Percentiles rank a stretch among this genome's conserved stretches.
Conservation (phyloP, 2,329 filamentous ascomycete genomes). For the Cladorrhinum sp. region DNA sequence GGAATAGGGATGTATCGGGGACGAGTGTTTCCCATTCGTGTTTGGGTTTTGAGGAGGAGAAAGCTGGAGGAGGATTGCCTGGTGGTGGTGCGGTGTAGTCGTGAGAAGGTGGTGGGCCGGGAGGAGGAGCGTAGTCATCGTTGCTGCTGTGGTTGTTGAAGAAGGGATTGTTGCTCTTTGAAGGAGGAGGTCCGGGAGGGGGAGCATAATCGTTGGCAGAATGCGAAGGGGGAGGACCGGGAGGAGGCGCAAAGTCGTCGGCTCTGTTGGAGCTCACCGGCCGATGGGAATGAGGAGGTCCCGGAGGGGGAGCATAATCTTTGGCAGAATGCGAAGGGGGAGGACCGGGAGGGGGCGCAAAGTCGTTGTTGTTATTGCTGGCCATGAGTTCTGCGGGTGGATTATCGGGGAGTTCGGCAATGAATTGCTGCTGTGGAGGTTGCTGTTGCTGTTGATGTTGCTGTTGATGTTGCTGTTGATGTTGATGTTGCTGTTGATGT, state of each 20-base stretch:
- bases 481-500: conserved; percentile 11
- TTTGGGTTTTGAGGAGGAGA: conserved; percentile 32
- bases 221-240: conserved; percentile 24
- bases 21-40: conserved; percentile 71
- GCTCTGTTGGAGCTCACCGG: not conserved
- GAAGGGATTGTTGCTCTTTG: conserved; percentile 22
- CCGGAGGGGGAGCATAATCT: conserved; percentile 20
- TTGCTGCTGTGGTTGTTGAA: not conserved
- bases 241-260: conserved; percentile 20
- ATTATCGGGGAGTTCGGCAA: conserved; percentile 2
- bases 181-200: conserved; percentile 25
- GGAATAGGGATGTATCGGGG: conserved; percentile 69
- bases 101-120: conserved; percentile 32
- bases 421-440: conserved; percentile 24
- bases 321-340: conserved; percentile 18
- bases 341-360: conserved; percentile 24
- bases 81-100: conserved; percentile 31
- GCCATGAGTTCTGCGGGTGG: conserved; percentile 22
- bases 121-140: conserved; percentile 26
- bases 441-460: conserved; percentile 23
- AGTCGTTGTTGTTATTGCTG: conserved; percentile 24
- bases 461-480: conserved; percentile 13
- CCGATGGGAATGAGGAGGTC: conserved; percentile 17
- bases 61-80: conserved; percentile 35
- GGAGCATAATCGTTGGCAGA: conserved; percentile 18